Percentiles rank a stretch among this genome's conserved stretches.
Evolutionary conservation across 345 rosid species (phyloP).

Genomic region (Cochlearia excelsa): DNA sequence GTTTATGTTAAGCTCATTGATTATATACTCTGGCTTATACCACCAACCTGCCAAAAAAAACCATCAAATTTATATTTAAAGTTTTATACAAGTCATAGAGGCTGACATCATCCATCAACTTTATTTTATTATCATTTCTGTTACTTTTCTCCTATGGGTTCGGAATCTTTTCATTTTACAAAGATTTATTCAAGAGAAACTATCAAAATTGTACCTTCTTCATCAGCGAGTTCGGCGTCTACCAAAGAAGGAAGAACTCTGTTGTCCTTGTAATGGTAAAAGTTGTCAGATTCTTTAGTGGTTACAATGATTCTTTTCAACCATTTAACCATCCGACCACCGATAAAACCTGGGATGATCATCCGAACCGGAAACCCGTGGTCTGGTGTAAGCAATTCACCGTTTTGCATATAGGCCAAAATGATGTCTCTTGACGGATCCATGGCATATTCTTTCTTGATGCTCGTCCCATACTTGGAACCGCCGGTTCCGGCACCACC

Average conservation of each 20-base stretch:
- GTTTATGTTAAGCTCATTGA: constrained; percentile 89
- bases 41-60: constrained; percentile 66
- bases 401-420: constrained; percentile 94
- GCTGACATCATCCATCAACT: constrained; percentile 20
- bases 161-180: background rate
- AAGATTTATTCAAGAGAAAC: too few species aligned
- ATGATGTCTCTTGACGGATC: constrained; percentile 81
- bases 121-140: background rate
- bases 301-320: constrained; percentile 72
- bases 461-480: constrained; percentile 86
- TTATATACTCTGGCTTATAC: constrained; percentile 85
- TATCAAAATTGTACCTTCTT: constrained; percentile 52
- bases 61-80: too few species aligned
- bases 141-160: constrained; percentile 1
- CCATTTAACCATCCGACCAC: constrained; percentile 98
- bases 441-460: constrained; percentile 64
- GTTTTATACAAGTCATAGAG: background rate
- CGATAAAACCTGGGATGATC: constrained; percentile 85
- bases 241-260: constrained; percentile 80
- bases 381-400: constrained; percentile 62
- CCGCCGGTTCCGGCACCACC: constrained; percentile 78
- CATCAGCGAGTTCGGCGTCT: constrained; percentile 80
- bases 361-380: constrained; percentile 87
- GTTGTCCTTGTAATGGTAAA: constrained; percentile 81
- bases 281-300: constrained; percentile 60